Conservation (phyloP, 169 alveolate genomes). For the Hepatocystis sp. region DNA sequence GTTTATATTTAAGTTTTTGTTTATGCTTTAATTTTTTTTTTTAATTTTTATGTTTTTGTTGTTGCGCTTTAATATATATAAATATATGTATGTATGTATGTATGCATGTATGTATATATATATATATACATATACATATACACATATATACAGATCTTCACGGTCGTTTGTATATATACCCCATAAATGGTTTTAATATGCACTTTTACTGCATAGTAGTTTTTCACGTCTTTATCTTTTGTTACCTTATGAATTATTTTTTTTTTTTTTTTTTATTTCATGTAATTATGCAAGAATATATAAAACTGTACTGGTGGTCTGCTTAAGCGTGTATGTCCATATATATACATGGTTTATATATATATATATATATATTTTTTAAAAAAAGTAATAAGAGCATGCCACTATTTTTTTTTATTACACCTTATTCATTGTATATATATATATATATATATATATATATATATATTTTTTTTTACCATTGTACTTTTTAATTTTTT, state of each 20-base stretch:
- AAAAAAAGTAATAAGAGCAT: no score
- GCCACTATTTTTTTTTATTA: no score
- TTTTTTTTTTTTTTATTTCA: neutral
- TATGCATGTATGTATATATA: neutral
- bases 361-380: no score
- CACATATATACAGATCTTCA: neutral
- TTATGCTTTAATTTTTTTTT: neutral
- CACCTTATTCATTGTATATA: no score
- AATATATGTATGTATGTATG: neutral
- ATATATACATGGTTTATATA: no score
- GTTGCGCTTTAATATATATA: neutral
- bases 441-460: no score
- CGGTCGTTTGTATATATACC: neutral
- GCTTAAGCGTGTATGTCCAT: no score
- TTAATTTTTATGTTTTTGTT: neutral
- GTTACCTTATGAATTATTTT: no score
- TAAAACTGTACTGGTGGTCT: no score
- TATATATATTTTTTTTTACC: no score
- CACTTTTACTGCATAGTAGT: slow-evolving; percentile 20
- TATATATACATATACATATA: neutral
- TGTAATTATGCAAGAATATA: neutral
- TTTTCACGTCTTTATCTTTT: no score
- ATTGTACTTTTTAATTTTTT: no score
- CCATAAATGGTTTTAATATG: neutral
- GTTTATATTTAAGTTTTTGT: neutral